Evolutionary conservation across 2,329 filamentous ascomycete genomes (phyloP), one percentile per base, ranked within the genome.

Genomic region (Colletotrichum navitas): DNA sequence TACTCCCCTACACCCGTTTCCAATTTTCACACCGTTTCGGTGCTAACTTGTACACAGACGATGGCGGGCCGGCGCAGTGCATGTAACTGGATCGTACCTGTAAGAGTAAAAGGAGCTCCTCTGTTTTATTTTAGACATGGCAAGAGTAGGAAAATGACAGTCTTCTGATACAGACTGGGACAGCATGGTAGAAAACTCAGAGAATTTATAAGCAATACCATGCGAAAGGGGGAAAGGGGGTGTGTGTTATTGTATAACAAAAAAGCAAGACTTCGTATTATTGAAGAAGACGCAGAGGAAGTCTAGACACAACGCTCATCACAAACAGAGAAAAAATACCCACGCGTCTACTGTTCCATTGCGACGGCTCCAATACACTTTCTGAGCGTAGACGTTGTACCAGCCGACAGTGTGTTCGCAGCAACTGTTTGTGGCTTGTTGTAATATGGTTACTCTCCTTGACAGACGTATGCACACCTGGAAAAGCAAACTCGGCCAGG

Each of bases 31-130:
- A 16, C 24, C 6, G 2, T 43, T 29, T 45, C 18, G 18, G 12
- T 21, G 24, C 69, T 68, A 49, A 72, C 39, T 2, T 21, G 4
- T 47, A 11, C 36, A 5, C 34, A 72, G 69, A 63, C 18, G 69
- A 72, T 14, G 51, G 59, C 39, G 69, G 69, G 4, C 66, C 69
- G 34, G 69, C 66, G 43, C 56, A 69, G 47, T 72, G 69, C 69
- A 72, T 72, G 69, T 72, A 69, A 43, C 58, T 21, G 10, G 21
- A 10, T 47, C 12, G 16, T 45, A 59, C 16, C 5, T 68, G 60
- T 72, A 64, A 49, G 39, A 63, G 18, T 63, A 71, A 43, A 64
- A 32, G 18, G 39, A 21, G 21, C 43, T 34, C 12, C 36, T 43
- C 36, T 29, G 5, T 63, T 26, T 58, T 26, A n/a, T 18, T 58